Conservation (phyloP, 257 asterid species). For the Avicennia marina region DNA sequence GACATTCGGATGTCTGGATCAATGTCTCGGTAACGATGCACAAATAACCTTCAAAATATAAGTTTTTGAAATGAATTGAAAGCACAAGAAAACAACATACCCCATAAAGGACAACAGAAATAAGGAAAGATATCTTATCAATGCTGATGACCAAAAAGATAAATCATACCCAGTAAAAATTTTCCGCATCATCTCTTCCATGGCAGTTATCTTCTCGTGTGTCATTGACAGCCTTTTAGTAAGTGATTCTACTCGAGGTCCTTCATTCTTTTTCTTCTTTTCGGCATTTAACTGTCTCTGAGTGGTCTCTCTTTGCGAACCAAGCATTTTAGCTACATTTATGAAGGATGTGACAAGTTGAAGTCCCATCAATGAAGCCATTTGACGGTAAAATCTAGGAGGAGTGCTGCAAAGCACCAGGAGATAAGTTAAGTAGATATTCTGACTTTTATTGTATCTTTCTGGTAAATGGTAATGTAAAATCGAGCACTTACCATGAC, state of each 20-base stretch:
- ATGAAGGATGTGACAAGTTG: conserved; percentile 97
- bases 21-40: conserved; percentile 94
- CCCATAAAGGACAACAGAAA: not conserved
- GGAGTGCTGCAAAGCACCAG: conserved; percentile 71
- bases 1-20: conserved; percentile 90
- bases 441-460: conserved; percentile 5
- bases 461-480: not conserved
- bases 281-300: conserved; percentile 97
- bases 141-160: conserved; percentile 2
- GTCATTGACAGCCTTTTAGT: conserved; percentile 64
- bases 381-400: conserved; percentile 90
- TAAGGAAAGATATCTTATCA: conserved; percentile 3
- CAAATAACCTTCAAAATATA: conserved; percentile 67
- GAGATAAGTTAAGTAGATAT: conserved; percentile 22
- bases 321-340: conserved; percentile 81
- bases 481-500: conserved; percentile 69
- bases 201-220: conserved; percentile 80
- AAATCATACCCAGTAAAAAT: conserved; percentile 71
- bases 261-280: conserved; percentile 71
- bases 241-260: conserved; percentile 92
- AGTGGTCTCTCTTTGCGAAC: conserved; percentile 85
- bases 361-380: conserved; percentile 93
- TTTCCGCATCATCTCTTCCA: conserved; percentile 97
- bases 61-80: conserved; percentile 6
- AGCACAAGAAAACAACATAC: conserved; percentile 6